Evolutionary conservation across 208 protist species (phyloP).

Genomic region (Porcisia hertigi): DNA sequence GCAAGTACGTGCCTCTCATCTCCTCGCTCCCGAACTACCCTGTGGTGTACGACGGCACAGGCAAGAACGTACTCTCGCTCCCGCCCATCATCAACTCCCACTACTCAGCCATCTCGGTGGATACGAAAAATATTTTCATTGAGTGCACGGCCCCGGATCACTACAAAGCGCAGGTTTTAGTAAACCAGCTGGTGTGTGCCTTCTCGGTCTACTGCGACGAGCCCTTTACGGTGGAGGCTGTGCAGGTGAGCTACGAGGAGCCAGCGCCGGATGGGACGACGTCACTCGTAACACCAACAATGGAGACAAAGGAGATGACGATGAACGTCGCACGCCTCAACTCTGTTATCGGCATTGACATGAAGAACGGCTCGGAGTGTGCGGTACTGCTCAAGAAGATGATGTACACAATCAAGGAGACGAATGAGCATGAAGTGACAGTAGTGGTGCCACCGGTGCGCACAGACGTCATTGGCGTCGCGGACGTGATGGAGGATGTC

Average conservation of each 20-base stretch:
- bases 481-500: slow-evolving; percentile 99
- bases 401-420: slow-evolving; percentile 76
- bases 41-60: slow-evolving; percentile 70
- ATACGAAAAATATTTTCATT: slow-evolving; percentile 99
- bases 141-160: slow-evolving; percentile 98
- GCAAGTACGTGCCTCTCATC: slow-evolving; percentile 86
- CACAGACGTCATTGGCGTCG: slow-evolving; percentile 95
- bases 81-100: slow-evolving; percentile 99
- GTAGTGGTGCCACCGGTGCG: slow-evolving; percentile 91
- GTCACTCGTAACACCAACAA: slow-evolving; percentile 64
- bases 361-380: slow-evolving; percentile 71
- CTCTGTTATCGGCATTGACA: slow-evolving; percentile 86
- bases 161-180: slow-evolving; percentile 95
- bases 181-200: slow-evolving; percentile 97
- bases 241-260: slow-evolving; percentile 83
- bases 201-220: slow-evolving; percentile 95
- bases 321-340: slow-evolving; percentile 82
- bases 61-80: slow-evolving; percentile 94
- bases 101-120: slow-evolving; percentile 96
- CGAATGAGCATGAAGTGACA: slow-evolving; percentile 60
- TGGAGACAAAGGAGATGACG: slow-evolving; percentile 53
- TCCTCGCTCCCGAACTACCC: slow-evolving; percentile 76
- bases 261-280: slow-evolving; percentile 63
- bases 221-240: slow-evolving; percentile 90
- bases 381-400: slow-evolving; percentile 90